Evolutionary conservation across 2,329 filamentous ascomycete genomes (phyloP), one percentile per base, ranked within the genome.

Genomic region (Mycosphaerelloides madeirae): DNA sequence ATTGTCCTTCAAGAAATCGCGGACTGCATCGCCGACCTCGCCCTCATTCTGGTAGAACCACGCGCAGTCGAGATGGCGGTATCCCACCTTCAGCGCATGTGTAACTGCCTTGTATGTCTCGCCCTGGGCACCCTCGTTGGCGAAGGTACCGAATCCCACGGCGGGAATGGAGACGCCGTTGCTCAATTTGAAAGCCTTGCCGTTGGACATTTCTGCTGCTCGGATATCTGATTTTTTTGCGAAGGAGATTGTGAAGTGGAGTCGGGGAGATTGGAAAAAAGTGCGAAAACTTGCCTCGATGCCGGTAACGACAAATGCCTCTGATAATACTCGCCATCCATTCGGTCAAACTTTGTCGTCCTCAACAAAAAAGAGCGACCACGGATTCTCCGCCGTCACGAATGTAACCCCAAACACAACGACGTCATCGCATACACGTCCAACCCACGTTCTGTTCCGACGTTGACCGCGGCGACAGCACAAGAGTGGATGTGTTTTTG

Each of bases 81-180:
- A 78, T 31, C 76, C 76, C 38, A 63, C 64, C 43, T 68, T 60
- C 32, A 79, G 67, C 13, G 76, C 76, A 59, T 72, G 71, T 13
- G 64, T 62, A 43, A 73, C 71, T 29, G 73, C 73, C 44, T 68
- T 71, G 69, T 81, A 80, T 34, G 76, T 76, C 68, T 80, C 76
- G 31, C 78, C 78, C 53, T 71, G 69, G 50, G 70, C 62, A 44
- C 80, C 82, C 67, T 86, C 82, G 64, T 76, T 84, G 63, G 79
- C 76, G 59, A 82, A 83, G 55, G 80, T 83, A 55, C 80, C 80
- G 57, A 84, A 83, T 19, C 80, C 80, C 25, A 83, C 67, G 37
- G 72, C 79, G 49, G 80, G 80, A 54, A 83, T 79, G 61, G 72
- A 73, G 47, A 83, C 76, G 55, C 76, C 76, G 60, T 78, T 79